Conservation (phyloP, 1,284 basidiomycete species). For the Moesziomyces antarcticus region DNA sequence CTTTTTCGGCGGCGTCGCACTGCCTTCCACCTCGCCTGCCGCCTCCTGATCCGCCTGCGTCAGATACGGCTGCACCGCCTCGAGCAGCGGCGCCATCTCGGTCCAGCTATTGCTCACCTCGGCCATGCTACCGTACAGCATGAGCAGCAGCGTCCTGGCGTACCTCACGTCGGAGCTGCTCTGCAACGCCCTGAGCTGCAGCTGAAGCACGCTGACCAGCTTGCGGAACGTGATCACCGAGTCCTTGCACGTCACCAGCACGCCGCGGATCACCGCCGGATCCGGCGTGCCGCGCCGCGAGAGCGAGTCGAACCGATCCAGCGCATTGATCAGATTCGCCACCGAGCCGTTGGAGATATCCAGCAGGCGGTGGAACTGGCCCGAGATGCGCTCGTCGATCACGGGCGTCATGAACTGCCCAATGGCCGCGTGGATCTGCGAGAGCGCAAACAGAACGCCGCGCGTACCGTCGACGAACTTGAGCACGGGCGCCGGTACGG, state of each 20-base stretch:
- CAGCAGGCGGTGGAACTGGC: conserved; percentile 55
- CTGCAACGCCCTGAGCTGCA: conserved; percentile 79
- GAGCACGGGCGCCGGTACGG: conserved; percentile 79
- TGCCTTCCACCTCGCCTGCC: neutral
- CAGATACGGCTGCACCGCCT: conserved; percentile 72
- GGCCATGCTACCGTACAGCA: conserved; percentile 87
- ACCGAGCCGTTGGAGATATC: conserved; percentile 80
- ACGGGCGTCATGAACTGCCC: conserved; percentile 88
- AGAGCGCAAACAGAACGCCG: conserved; percentile 90
- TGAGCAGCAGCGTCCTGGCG: conserved; percentile 85
- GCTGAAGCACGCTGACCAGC: conserved; percentile 81
- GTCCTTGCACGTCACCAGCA: conserved; percentile 86
- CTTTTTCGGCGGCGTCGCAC: conserved; percentile 3
- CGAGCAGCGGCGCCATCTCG: conserved; percentile 78
- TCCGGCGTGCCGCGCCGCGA: conserved; percentile 80
- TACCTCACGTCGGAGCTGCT: conserved; percentile 86
- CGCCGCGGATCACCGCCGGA: conserved; percentile 76
- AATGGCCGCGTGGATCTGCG: conserved; percentile 89
- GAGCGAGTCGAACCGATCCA: conserved; percentile 91
- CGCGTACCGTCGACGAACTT: conserved; percentile 86
- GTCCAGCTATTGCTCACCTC: conserved; percentile 90
- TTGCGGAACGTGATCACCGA: conserved; percentile 87
- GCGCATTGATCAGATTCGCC: conserved; percentile 83
- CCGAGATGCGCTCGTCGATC: conserved; percentile 80
- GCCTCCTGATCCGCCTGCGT: conserved; percentile 22